These are phyloP conservation scores for Tieghemostelium lacteum DNA, from an alignment of 78 protist species.

Conservation along the genomic window DNA sequence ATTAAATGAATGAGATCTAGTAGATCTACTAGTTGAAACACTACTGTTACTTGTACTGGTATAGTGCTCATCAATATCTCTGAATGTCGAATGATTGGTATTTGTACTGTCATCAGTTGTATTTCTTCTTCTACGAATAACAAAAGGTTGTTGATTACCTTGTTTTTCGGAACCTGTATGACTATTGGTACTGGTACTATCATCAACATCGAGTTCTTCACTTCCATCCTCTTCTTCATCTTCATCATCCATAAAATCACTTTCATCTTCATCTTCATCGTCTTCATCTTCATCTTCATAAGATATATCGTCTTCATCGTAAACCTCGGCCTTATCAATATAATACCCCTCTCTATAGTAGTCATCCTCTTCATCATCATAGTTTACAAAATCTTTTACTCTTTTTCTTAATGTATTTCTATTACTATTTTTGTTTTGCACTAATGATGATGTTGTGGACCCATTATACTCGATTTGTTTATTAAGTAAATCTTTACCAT, in stretches of 20 bases:
- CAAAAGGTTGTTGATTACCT: not conserved
- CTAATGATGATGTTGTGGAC: not conserved
- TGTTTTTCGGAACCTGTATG: not conserved
- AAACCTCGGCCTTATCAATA: not conserved
- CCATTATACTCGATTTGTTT: conserved; percentile 16
- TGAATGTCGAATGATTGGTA: not conserved
- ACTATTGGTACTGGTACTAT: not conserved
- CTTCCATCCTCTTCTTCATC: conserved; percentile 8
- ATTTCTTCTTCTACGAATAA: conserved; percentile 10
- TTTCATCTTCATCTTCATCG: conserved; percentile 39
- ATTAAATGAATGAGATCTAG: not conserved
- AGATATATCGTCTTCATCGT: conserved; percentile 45
- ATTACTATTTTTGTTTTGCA: not conserved
- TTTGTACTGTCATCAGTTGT: not conserved
- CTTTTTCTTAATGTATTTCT: not conserved
- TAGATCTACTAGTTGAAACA: not conserved
- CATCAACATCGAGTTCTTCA: conserved; percentile 27
- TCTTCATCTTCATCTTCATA: conserved; percentile 33
- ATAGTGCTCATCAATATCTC: not conserved
- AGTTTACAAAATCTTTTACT: not conserved
- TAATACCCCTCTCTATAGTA: not conserved
- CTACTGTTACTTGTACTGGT: not conserved
- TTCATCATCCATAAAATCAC: not conserved
- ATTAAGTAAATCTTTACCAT: not conserved
- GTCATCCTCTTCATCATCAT: not conserved